Conservation (phyloP, 2,329 filamentous ascomycete species). For the Talaromyces pinophilus region DNA sequence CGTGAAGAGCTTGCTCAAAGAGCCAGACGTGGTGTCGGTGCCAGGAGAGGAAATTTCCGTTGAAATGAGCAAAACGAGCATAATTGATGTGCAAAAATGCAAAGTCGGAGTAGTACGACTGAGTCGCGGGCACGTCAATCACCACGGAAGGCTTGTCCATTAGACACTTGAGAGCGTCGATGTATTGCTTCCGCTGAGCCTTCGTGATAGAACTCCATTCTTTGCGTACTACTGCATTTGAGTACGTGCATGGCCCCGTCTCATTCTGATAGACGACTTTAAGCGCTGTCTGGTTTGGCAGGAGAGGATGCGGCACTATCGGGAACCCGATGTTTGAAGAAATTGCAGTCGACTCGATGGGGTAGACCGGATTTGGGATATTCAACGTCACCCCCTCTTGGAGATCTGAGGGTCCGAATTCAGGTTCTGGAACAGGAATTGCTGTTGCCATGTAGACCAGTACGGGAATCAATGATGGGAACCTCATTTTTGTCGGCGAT, state of each 20-base stretch:
- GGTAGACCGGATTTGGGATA: not conserved
- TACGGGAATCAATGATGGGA: not conserved
- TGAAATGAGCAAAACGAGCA: not conserved
- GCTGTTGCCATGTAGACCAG: not conserved
- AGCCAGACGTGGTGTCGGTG: not conserved
- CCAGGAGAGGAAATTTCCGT: not conserved
- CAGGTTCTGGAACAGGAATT: not conserved
- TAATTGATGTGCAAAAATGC: not conserved
- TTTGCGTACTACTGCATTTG: not conserved
- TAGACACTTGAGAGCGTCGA: not conserved
- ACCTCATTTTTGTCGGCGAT: not conserved
- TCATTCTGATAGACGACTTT: not conserved
- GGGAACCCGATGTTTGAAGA: not conserved
- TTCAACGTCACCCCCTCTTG: not conserved
- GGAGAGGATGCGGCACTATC: not conserved
- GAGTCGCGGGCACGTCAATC: not conserved
- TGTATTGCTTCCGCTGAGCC: not conserved
- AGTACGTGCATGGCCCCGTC: not conserved
- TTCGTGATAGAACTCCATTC: not conserved
- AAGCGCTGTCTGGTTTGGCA: not conserved
- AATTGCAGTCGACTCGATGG: not conserved
- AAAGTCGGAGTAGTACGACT: not conserved
- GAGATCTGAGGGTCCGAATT: not conserved
- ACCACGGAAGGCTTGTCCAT: not conserved
- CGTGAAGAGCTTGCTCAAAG: not conserved